A percentile compares a stretch with the other conserved stretches of the same genome.
Evolutionary conservation across 1,284 basidiomycete species (phyloP).

Genomic region (Ceratobasidium papillatum): DNA sequence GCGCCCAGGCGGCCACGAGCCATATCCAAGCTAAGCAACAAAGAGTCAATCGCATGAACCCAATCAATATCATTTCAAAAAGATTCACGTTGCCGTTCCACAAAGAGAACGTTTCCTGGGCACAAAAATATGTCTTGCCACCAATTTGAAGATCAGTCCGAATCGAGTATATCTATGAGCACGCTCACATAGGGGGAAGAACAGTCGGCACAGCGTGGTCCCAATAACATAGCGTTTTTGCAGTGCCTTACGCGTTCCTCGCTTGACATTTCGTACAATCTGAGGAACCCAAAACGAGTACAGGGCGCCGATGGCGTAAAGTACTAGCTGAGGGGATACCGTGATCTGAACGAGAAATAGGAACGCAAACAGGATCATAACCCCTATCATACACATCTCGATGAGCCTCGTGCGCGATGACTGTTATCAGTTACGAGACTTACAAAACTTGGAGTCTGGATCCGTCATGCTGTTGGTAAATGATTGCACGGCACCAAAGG

Average conservation of each 20-base stretch:
- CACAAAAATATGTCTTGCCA: constrained; percentile 78
- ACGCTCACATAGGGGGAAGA: constrained; percentile 76
- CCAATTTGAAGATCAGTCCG: background rate
- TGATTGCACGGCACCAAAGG: constrained; percentile 26
- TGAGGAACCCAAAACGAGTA: constrained; percentile 87
- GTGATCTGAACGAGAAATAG: constrained; percentile 77
- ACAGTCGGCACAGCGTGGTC: constrained; percentile 74
- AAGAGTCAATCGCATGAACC: background rate
- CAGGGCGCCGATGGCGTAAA: constrained; percentile 73
- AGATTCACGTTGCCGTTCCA: constrained; percentile 69
- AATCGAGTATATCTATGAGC: background rate
- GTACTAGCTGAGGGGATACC: constrained; percentile 72
- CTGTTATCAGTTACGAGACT: constrained; percentile 46
- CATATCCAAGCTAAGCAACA: constrained; percentile 68
- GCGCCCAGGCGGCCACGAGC: constrained; percentile 67
- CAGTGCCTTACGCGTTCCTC: constrained; percentile 75
- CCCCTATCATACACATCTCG: constrained; percentile 57
- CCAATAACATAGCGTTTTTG: constrained; percentile 78
- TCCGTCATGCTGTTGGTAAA: constrained; percentile 52
- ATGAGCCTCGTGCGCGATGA: constrained; percentile 16
- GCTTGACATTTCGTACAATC: constrained; percentile 76
- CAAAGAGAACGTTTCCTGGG: constrained; percentile 84
- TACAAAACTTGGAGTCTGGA: constrained; percentile 75
- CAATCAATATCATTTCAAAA: background rate
- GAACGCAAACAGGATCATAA: constrained; percentile 70